Evolutionary conservation across 768 basidiomycete genomes (phyloP).

Genomic region (Mycena amicta): DNA sequence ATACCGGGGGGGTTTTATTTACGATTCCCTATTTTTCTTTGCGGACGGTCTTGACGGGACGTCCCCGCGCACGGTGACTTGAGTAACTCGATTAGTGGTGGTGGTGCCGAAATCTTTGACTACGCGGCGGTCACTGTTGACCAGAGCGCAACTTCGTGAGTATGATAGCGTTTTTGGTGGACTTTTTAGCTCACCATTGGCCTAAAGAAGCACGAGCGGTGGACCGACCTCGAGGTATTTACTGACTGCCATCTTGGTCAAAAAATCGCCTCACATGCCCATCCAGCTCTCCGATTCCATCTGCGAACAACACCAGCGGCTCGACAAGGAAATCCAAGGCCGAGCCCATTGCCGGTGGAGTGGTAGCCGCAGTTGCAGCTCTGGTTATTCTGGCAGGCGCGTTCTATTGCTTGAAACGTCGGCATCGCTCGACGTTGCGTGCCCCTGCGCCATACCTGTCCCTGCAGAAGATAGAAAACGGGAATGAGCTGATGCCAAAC

Average conservation of each 20-base stretch:
- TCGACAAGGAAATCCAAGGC: neutral
- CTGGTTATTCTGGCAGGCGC: neutral
- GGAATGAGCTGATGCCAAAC: too few species aligned
- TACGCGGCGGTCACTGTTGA: slow-evolving; percentile 1
- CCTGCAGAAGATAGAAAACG: too few species aligned
- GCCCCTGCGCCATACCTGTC: too few species aligned
- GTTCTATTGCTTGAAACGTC: neutral
- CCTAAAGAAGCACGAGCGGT: too few species aligned
- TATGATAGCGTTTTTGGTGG: too few species aligned
- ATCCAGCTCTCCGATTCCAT: neutral
- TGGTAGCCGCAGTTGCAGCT: neutral
- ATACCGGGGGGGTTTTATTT: neutral
- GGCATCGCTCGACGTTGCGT: too few species aligned
- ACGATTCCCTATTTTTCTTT: neutral
- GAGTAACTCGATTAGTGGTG: neutral
- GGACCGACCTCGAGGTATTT: neutral
- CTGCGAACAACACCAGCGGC: neutral
- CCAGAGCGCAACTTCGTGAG: too few species aligned
- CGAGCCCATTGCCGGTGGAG: neutral
- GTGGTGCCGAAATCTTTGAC: neutral
- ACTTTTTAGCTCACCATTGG: too few species aligned
- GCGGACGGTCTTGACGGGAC: neutral
- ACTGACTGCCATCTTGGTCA: too few species aligned
- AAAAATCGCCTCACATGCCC: neutral
- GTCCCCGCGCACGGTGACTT: neutral